phyloP scores from a whole-genome alignment of 345 rosid species.

The Acer yangbiense region DNA sequence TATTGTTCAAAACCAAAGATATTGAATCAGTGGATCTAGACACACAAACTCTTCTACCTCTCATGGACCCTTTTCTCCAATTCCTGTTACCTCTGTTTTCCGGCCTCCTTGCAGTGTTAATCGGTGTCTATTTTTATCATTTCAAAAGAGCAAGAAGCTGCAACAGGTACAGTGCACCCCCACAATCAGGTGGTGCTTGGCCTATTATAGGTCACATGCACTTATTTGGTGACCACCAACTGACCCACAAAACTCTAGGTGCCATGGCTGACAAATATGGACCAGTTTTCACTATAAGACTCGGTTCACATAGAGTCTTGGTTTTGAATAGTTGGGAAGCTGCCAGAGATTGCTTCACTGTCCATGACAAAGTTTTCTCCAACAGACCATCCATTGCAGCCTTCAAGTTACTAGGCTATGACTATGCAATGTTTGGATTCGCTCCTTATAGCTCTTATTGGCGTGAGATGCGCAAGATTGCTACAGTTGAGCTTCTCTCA shows the following conservation, averaged over 20 bases:
- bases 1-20: no score
- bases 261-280: slow-evolving; percentile 45
- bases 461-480: slow-evolving; percentile 40
- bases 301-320: slow-evolving; percentile 37
- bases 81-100: background rate
- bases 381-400: slow-evolving; percentile 28
- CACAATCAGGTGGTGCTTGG: slow-evolving; percentile 9
- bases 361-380: slow-evolving; percentile 33
- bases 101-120: background rate
- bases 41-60: background rate
- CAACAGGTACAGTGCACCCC: background rate
- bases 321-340: slow-evolving; percentile 41
- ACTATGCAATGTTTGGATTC: slow-evolving; percentile 33
- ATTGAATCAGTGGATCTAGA: no score
- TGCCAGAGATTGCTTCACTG: slow-evolving; percentile 41
- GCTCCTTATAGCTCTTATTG: slow-evolving; percentile 35
- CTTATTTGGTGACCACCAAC: slow-evolving; percentile 1
- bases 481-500: slow-evolving; percentile 32
- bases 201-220: slow-evolving; percentile 22
- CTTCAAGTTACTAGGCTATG: slow-evolving; percentile 23
- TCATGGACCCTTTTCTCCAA: slow-evolving; percentile 4
- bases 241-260: slow-evolving; percentile 34
- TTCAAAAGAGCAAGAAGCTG: background rate
- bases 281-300: slow-evolving; percentile 37
- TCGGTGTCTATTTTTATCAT: background rate